Base-by-base conservation (phyloP, 345 rosid genomes). In the Euphorbia pulcherrima region DNA sequence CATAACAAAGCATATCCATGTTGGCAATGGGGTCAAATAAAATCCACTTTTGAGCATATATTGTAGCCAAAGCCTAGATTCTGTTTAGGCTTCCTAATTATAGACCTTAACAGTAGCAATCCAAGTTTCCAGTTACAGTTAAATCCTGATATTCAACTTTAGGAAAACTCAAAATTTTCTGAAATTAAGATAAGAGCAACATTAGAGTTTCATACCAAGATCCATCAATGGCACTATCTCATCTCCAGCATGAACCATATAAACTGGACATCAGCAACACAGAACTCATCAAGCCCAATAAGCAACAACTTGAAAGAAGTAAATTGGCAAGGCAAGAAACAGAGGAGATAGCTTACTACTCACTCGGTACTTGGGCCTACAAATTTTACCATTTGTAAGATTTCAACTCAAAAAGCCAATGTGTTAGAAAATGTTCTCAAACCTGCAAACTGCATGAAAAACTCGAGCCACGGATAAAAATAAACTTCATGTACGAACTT, bases 181-280 rank as follows among this genome's bases (percentile, higher is more conserved):
- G 24, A 14, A 41, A 59, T 18, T n/a, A 33, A 44, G 37, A 16
- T 6, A 44, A 24, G 4, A 52, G 9, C 6, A 5, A 51, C 1
- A 27, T 30, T 6, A 51, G 30, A 50, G 52, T 65, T 50, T 24
- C 46, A 66, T 66, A 52, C 61, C 50, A 53, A 53, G 60, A 65
- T 65, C 47, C n/a, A 35, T 55, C 50, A 53, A 55, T 54, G 21
- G 23, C 50, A 23, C 13, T 3, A 10, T 37, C 64, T 24, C 21
- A 33, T 18, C 71, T 24, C 30, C 17, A 4, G 23, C 59, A 50
- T 53, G 48, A 39, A 47, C 59, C 62, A 46, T 12, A 46, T 20
- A 68, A 64, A 26, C 48, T 8, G 53, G 27, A 29, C 64, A 60
- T 47, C 69, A 46, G 72, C 69, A 75, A 35, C 46, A 27, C 24